These are phyloP conservation scores for Capsicum pubescens DNA, from an alignment of 257 asterid species.

Conservation along the genomic window DNA sequence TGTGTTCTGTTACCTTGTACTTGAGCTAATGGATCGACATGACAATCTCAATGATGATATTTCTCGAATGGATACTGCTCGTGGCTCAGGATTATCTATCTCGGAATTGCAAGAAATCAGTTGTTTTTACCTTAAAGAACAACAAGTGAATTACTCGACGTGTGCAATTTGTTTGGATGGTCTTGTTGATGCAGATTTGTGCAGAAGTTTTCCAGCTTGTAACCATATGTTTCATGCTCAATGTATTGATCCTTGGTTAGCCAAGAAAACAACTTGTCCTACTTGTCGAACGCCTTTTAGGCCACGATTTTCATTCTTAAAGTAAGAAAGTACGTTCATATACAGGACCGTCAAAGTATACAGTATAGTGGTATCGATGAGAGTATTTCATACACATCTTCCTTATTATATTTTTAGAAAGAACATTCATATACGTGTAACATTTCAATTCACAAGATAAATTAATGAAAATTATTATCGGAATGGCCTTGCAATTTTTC, in stretches of 20 bases:
- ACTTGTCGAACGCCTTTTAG: slow-evolving; percentile 56
- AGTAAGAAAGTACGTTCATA: background rate
- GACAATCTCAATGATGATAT: slow-evolving; percentile 16
- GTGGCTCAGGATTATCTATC: slow-evolving; percentile 40
- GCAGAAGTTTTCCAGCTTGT: slow-evolving; percentile 64
- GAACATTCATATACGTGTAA: background rate
- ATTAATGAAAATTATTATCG: background rate
- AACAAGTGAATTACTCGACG: slow-evolving; percentile 30
- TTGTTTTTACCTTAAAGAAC: slow-evolving; percentile 43
- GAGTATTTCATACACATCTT: background rate
- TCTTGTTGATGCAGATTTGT: slow-evolving; percentile 44
- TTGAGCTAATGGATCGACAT: slow-evolving; percentile 46
- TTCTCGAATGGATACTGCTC: slow-evolving; percentile 17
- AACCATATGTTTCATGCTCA: slow-evolving; percentile 64
- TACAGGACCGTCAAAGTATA: background rate
- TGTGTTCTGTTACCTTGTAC: slow-evolving; percentile 51
- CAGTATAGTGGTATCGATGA: background rate
- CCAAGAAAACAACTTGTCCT: slow-evolving; percentile 58
- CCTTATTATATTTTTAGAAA: background rate
- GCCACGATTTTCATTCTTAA: slow-evolving; percentile 29
- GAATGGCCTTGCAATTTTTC: background rate
- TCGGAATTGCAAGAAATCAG: slow-evolving; percentile 57
- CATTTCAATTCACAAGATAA: background rate
- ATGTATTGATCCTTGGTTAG: slow-evolving; percentile 74
- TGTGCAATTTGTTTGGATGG: slow-evolving; percentile 68